Evolutionary conservation across 2,329 filamentous ascomycete species (phyloP), one percentile per base, ranked within the genome.

Genomic region (Alternaria atra): DNA sequence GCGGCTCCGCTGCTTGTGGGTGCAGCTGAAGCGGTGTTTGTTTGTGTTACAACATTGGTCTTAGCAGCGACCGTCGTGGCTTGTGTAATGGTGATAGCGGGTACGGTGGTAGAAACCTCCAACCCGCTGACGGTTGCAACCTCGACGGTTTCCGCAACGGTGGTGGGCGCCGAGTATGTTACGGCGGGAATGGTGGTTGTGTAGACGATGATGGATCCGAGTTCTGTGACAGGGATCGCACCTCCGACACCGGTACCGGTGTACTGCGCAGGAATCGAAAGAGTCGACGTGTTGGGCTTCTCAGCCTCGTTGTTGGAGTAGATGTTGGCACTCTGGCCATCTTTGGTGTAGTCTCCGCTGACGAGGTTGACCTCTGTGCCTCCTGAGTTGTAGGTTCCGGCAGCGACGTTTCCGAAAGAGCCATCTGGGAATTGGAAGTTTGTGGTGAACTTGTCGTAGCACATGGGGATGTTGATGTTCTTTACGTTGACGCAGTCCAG

Each of bases 381-480:
- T 8, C 68, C 67, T 3, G 78, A 79, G n/a, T 64, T 76, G 67
- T 83, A 85, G 15, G 79, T 64, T 12, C 82, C 84, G 0, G 74
- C 76, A 1, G 75, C 77, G n/a, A 85, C 72, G 2, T 79, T 82
- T 12, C 83, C 83, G 52, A 77, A 82, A 15, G 82, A 81, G 34
- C 79, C 79, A 59, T 84, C 83, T 3, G 80, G 71, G 50, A 85
- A 80, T 54, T 79, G 79, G 66, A 74, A 85, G 64, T 84, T 81
- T 17, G 84, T 85, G 5, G 83, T 85, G 73, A 83, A 85, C 55
- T 79, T 80, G 70, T 85, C 84, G 73, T 84, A 85, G 75, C 83
- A 85, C 72, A 84, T 83, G 2, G 83, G 80, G 5, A 84, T 73
- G 35, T 78, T 76, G 34, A 81, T 72, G 37, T 65, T 72, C 40